phyloP scores from a whole-genome alignment of 352 stramenopile genomes.

The Globisporangium cederbergense region DNA sequence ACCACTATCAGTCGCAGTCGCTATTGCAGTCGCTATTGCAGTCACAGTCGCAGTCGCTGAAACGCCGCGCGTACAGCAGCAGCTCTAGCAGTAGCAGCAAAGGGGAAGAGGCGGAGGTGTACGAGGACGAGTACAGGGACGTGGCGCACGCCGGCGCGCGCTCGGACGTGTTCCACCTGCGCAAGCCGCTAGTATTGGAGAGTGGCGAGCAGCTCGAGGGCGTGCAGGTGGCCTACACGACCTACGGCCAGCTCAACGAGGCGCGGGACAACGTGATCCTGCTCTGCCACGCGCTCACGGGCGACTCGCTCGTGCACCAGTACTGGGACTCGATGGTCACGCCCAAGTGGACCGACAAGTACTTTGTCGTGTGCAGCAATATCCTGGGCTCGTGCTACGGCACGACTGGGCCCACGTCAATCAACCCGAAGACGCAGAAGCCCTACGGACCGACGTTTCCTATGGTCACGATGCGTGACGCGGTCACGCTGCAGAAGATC shows the following conservation, averaged over 20 bases:
- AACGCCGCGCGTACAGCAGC: constrained; percentile 11
- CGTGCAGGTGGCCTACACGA: constrained; percentile 91
- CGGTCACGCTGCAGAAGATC: constrained; percentile 86
- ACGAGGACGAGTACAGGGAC: constrained; percentile 63
- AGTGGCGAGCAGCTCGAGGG: constrained; percentile 58
- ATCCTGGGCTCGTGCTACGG: constrained; percentile 96
- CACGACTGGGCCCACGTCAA: constrained; percentile 80
- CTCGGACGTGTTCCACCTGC: constrained; percentile 42
- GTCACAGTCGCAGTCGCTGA: background rate
- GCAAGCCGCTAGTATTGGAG: constrained; percentile 49
- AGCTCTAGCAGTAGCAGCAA: constrained; percentile 6
- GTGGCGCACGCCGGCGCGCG: constrained; percentile 38
- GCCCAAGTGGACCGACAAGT: constrained; percentile 93
- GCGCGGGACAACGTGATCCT: constrained; percentile 22
- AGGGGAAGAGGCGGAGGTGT: background rate
- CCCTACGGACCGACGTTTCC: constrained; percentile 91
- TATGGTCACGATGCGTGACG: constrained; percentile 91
- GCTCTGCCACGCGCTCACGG: constrained; percentile 92
- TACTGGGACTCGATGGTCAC: constrained; percentile 95
- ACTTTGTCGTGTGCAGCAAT: constrained; percentile 97
- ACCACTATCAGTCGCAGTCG: background rate
- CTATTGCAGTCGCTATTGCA: background rate
- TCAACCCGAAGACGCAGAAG: constrained; percentile 64
- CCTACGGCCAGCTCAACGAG: constrained; percentile 90
- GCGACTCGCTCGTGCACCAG: constrained; percentile 90